Percentiles rank a stretch among this genome's conserved stretches.
Conservation (phyloP, 2,329 filamentous ascomycete species). For the Xylariomycetidae sp. region DNA sequence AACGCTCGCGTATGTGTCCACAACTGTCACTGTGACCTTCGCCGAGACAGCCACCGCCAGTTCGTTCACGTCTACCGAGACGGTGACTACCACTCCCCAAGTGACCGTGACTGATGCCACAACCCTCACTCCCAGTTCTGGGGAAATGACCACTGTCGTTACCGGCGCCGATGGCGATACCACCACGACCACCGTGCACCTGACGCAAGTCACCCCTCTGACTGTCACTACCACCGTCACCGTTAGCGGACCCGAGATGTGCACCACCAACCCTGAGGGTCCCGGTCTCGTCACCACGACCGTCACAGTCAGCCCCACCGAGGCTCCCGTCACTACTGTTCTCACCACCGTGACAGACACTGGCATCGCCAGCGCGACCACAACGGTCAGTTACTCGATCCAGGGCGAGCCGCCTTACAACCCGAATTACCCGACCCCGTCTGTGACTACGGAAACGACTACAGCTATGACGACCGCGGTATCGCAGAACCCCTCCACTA, state of each 20-base stretch:
- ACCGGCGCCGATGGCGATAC: not conserved
- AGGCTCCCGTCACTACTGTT: not conserved
- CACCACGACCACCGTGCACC: not conserved
- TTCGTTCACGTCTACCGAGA: conserved; percentile 9
- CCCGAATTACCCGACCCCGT: no score
- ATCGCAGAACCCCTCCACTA: not conserved
- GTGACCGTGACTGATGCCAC: conserved; percentile 8
- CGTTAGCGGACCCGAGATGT: not conserved
- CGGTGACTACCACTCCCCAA: conserved; percentile 10
- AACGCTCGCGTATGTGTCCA: no score
- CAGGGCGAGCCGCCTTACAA: no score
- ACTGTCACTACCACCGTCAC: not conserved
- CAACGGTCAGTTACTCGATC: no score
- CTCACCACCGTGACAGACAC: not conserved
- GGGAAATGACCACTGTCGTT: conserved; percentile 1
- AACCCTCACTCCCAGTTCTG: not conserved
- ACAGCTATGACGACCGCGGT: not conserved
- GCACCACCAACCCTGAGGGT: not conserved
- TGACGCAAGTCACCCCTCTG: not conserved
- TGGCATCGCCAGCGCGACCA: not conserved
- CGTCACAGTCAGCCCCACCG: not conserved
- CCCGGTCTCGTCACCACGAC: not conserved
- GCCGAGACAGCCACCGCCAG: no score
- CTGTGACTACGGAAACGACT: no score
- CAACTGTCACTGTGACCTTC: no score